phyloP scores from a whole-genome alignment of 2,329 filamentous ascomycete species.

The Waltergamsia citrina region DNA sequence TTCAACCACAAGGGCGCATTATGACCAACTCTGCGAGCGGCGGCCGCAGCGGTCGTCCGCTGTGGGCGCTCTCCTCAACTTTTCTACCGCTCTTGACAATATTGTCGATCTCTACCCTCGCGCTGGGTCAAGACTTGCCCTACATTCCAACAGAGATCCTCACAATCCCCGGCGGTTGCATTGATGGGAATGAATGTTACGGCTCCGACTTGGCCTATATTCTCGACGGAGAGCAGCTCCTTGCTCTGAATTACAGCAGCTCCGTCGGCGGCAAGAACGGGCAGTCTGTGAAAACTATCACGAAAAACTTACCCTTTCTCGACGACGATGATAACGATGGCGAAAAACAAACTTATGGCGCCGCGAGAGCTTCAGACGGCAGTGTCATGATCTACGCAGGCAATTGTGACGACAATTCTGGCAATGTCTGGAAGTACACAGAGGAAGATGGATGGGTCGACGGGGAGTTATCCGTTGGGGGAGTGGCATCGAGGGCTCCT shows the following conservation, averaged over 20 bases:
- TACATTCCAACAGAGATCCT: constrained; percentile 73
- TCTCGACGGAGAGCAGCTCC: constrained; percentile 52
- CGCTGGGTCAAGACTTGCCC: constrained; percentile 45
- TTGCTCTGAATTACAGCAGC: constrained; percentile 33
- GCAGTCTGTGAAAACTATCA: constrained; percentile 37
- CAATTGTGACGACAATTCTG: constrained; percentile 48
- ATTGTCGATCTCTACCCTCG: not conserved
- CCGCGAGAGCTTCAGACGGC: constrained; percentile 57
- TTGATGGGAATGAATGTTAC: constrained; percentile 28
- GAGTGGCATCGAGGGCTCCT: constrained; percentile 21
- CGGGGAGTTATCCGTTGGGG: constrained; percentile 12
- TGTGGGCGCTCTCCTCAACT: too few species aligned
- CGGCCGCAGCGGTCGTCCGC: not conserved
- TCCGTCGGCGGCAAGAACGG: constrained; percentile 11
- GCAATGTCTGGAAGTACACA: constrained; percentile 60
- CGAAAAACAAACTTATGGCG: constrained; percentile 47
- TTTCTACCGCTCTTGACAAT: not conserved
- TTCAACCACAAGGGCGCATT: not conserved
- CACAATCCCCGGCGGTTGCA: constrained; percentile 30
- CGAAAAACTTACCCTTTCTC: constrained; percentile 54
- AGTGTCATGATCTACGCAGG: constrained; percentile 68
- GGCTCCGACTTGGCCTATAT: constrained; percentile 54
- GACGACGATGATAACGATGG: constrained; percentile 26
- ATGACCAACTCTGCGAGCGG: not conserved
- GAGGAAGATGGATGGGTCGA: constrained; percentile 29